These are phyloP conservation scores for Colletotrichum limetticola DNA, from an alignment of 2,329 filamentous ascomycete species.

Conservation along the genomic window DNA sequence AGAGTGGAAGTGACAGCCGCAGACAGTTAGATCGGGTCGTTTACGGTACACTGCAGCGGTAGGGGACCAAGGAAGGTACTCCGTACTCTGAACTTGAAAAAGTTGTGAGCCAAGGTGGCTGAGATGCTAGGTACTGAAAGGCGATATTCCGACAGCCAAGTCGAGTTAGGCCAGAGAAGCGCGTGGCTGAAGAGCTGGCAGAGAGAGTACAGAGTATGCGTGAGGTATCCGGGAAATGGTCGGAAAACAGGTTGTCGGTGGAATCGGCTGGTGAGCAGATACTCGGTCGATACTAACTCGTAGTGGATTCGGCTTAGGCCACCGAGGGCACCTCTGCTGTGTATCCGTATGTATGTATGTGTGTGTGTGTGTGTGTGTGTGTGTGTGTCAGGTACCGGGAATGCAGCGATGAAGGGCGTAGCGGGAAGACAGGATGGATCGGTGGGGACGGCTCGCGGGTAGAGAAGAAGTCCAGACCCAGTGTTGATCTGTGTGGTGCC, in stretches of 20 bases:
- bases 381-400: background rate
- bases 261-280: no score
- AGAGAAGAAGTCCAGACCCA: background rate
- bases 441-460: background rate
- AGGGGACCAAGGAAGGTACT: background rate
- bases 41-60: background rate
- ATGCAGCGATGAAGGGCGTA: background rate
- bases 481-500: background rate
- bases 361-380: no score
- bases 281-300: no score
- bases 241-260: no score
- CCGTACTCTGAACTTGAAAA: no score
- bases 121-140: background rate
- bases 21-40: background rate
- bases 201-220: background rate
- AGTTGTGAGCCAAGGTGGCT: no score
- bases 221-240: no score
- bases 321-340: no score
- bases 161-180: background rate
- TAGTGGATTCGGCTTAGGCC: no score
- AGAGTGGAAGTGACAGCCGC: background rate
- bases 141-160: background rate
- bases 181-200: background rate
- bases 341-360: no score
- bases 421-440: background rate